These are phyloP conservation scores for Deuterostichococcus epilithicus DNA, from an alignment of 139 green algal species.

Conservation along the genomic window DNA sequence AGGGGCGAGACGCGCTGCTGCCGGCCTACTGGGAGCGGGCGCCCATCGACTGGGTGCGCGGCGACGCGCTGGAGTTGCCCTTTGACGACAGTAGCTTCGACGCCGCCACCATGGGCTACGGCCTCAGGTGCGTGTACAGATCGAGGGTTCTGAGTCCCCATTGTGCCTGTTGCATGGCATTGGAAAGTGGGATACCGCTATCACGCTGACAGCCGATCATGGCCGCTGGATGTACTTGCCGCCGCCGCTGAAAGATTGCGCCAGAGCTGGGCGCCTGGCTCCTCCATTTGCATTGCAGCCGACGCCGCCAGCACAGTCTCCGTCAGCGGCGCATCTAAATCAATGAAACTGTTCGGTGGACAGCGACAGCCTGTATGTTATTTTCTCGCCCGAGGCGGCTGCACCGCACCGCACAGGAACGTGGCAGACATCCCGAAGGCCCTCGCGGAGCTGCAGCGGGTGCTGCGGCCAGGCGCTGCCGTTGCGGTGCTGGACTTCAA, in stretches of 20 bases:
- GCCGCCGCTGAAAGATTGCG: too few species aligned
- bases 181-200: too few species aligned
- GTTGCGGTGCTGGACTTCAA: slow-evolving; percentile 97
- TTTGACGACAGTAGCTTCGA: slow-evolving; percentile 83
- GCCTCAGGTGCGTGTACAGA: slow-evolving; percentile 79
- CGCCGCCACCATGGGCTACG: slow-evolving; percentile 93
- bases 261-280: too few species aligned
- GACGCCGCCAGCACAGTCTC: too few species aligned
- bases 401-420: not conserved
- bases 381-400: not conserved
- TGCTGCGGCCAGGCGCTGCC: slow-evolving; percentile 71
- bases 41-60: slow-evolving; percentile 77
- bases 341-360: not conserved
- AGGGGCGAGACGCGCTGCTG: slow-evolving; percentile 12
- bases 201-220: too few species aligned
- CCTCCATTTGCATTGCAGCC: too few species aligned
- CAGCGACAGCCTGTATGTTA: too few species aligned
- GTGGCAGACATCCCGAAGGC: slow-evolving; percentile 15
- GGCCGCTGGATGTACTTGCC: too few species aligned
- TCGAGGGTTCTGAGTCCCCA: not conserved
- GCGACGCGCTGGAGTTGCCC: slow-evolving; percentile 88
- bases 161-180: not conserved
- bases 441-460: slow-evolving; percentile 79
- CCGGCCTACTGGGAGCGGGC: not conserved
- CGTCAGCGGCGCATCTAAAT: too few species aligned